Evolutionary conservation across 2,329 filamentous ascomycete species (phyloP).

Genomic region (Stachybotrys echinatus): DNA sequence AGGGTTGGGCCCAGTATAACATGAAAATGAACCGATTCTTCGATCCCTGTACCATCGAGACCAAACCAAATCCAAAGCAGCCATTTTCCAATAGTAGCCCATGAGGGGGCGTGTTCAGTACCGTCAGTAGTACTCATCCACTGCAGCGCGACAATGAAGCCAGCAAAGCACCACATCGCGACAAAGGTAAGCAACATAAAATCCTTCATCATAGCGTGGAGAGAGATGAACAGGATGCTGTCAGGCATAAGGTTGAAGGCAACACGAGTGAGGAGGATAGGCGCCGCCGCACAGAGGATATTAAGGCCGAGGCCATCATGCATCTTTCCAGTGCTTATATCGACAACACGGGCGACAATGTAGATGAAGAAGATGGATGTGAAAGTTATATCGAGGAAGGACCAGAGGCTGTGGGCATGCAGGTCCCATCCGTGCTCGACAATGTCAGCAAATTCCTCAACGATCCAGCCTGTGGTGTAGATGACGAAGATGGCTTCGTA

Average conservation of each 20-base stretch:
- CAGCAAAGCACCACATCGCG: constrained; percentile 64
- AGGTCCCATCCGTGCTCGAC: constrained; percentile 63
- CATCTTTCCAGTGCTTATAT: constrained; percentile 39
- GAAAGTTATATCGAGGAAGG: constrained; percentile 68
- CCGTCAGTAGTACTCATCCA: constrained; percentile 47
- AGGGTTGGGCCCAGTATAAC: constrained; percentile 61
- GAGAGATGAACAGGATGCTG: constrained; percentile 69
- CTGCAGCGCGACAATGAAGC: constrained; percentile 63
- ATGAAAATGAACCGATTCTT: constrained; percentile 54
- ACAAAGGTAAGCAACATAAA: constrained; percentile 63
- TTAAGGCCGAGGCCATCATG: constrained; percentile 51
- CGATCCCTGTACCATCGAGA: constrained; percentile 56
- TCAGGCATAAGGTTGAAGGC: constrained; percentile 71
- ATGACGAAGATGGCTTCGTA: constrained; percentile 58
- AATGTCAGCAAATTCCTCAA: constrained; percentile 61
- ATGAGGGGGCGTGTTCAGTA: constrained; percentile 24
- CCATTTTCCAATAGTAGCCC: constrained; percentile 64
- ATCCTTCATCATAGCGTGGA: constrained; percentile 70
- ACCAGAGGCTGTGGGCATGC: constrained; percentile 70
- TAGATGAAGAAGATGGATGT: constrained; percentile 58
- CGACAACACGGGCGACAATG: constrained; percentile 53
- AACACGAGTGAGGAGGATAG: constrained; percentile 63
- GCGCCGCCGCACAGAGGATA: constrained; percentile 61
- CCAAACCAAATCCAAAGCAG: constrained; percentile 80
- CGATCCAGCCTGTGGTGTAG: constrained; percentile 62